Evolutionary conservation across 768 basidiomycete genomes (phyloP).

Genomic region (Boletus vinaceobasis): DNA sequence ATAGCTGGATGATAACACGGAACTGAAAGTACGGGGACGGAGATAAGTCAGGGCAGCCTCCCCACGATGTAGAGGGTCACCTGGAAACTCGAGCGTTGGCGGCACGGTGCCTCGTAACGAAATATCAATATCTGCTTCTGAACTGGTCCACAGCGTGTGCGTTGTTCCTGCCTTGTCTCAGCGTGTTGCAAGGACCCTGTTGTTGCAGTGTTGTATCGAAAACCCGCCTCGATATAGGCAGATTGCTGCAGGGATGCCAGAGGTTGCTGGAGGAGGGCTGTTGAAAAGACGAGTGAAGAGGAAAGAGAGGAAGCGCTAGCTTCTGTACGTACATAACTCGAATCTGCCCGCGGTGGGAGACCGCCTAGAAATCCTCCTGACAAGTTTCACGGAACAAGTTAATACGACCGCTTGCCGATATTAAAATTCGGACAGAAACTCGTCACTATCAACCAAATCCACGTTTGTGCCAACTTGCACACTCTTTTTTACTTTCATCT

Average conservation of each 20-base stretch:
- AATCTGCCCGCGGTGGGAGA: conserved; percentile 12
- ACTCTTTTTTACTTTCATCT: neutral
- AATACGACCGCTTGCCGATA: conserved; percentile 7
- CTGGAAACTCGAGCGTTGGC: neutral
- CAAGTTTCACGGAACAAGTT: conserved; percentile 15
- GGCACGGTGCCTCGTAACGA: conserved; percentile 3
- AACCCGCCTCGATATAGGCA: conserved; percentile 3
- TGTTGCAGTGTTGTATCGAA: conserved; percentile 6
- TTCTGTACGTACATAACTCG: conserved; percentile 11
- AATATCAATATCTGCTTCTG: conserved; percentile 1
- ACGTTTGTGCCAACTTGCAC: neutral
- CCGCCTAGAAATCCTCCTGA: conserved; percentile 15
- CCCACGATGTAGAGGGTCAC: conserved; percentile 6
- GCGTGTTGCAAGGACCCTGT: conserved; percentile 9
- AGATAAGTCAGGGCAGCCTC: conserved; percentile 18
- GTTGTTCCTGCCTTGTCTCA: conserved; percentile 16
- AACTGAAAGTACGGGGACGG: conserved; percentile 19
- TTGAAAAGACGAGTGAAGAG: neutral
- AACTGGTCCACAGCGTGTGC: conserved; percentile 4
- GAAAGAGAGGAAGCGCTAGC: neutral
- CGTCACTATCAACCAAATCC: neutral
- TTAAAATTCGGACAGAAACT: neutral
- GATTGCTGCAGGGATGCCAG: neutral
- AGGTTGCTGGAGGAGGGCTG: neutral
- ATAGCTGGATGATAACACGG: conserved; percentile 7